Evolutionary conservation across 2,329 filamentous ascomycete species (phyloP).

Genomic region (Periconia macrospinosa): DNA sequence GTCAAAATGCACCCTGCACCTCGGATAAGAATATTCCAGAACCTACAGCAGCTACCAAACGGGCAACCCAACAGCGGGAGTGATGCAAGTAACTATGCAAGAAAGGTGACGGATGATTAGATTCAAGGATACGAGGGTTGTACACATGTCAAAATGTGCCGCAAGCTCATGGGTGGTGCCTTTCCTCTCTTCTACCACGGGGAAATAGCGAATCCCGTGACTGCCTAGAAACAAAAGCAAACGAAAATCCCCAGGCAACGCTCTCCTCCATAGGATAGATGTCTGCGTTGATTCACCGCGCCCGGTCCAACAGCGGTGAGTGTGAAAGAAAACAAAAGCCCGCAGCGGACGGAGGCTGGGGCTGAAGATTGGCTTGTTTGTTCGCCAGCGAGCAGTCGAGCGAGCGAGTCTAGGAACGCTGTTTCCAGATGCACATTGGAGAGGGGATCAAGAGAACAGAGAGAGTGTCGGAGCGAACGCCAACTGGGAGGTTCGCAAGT

Average conservation of each 20-base stretch:
- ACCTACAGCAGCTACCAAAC: background rate
- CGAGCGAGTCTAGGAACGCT: background rate
- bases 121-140: no score
- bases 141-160: background rate
- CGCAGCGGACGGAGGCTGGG: background rate
- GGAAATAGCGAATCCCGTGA: background rate
- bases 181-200: background rate
- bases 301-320: constrained; percentile 6
- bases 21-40: background rate
- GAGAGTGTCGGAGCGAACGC: background rate
- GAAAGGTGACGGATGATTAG: no score
- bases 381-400: background rate
- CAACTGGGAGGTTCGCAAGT: background rate
- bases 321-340: background rate
- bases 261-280: constrained; percentile 4
- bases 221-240: background rate
- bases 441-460: background rate
- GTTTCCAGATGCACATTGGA: background rate
- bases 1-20: background rate
- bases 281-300: constrained; percentile 3
- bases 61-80: background rate
- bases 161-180: constrained; percentile 1
- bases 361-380: background rate
- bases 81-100: background rate
- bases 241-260: constrained; percentile 1